These are phyloP conservation scores for Paragyromitra xinjiangensis DNA, from an alignment of 495 filamentous ascomycete species.

Conservation along the genomic window DNA sequence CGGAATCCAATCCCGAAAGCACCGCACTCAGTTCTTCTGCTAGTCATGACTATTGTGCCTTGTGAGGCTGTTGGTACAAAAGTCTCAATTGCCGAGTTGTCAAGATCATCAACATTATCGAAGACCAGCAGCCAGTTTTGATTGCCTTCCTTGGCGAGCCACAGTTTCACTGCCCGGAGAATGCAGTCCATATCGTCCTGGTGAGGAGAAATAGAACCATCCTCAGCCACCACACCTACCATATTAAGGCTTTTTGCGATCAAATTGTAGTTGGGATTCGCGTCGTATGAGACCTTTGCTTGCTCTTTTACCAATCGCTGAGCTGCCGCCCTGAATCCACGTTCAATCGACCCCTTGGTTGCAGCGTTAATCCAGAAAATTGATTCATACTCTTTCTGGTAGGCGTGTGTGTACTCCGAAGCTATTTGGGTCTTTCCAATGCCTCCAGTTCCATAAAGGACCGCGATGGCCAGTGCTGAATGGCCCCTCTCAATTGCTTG, in stretches of 20 bases:
- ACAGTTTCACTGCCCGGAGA: not conserved
- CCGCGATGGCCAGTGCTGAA: not conserved
- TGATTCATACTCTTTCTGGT: not conserved
- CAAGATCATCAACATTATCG: not conserved
- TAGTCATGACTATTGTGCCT: not conserved
- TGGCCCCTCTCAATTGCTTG: not conserved
- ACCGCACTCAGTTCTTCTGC: not conserved
- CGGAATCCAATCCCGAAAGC: not conserved
- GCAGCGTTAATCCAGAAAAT: not conserved
- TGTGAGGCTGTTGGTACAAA: not conserved
- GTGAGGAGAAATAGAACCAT: not conserved
- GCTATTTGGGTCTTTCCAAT: not conserved
- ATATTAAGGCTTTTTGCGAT: not conserved
- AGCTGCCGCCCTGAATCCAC: not conserved
- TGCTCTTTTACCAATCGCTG: not conserved
- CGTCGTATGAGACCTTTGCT: not conserved
- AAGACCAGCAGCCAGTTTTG: not conserved
- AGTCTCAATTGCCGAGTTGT: not conserved
- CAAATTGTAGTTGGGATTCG: not conserved
- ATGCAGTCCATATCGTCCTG: not conserved
- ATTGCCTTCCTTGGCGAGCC: not conserved
- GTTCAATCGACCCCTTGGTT: not conserved
- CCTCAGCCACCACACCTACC: not conserved
- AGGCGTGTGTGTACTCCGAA: not conserved
- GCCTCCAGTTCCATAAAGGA: not conserved